These are phyloP conservation scores for Niebla homalea DNA, from an alignment of 495 filamentous ascomycete species.

Conservation along the genomic window DNA sequence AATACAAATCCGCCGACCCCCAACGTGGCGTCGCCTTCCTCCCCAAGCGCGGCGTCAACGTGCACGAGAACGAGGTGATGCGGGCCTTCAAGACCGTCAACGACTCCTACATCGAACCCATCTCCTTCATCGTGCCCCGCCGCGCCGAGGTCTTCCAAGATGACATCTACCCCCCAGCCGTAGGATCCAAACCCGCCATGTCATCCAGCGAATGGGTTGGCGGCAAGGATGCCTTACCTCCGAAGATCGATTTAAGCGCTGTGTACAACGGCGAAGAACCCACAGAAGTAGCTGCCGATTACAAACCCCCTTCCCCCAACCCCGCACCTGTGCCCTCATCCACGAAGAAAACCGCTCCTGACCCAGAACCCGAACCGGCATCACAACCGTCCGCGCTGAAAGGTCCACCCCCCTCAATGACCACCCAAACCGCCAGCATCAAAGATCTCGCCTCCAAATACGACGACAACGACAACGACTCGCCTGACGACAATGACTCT, in stretches of 20 bases:
- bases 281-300: constrained; percentile 57
- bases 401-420: constrained; percentile 52
- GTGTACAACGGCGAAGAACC: constrained; percentile 74
- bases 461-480: constrained; percentile 52
- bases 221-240: constrained; percentile 68
- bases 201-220: constrained; percentile 70
- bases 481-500: constrained; percentile 43
- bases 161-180: constrained; percentile 83
- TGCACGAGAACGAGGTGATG: constrained; percentile 93
- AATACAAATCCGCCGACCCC: constrained; percentile 90
- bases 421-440: constrained; percentile 76
- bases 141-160: constrained; percentile 94
- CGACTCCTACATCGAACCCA: constrained; percentile 85
- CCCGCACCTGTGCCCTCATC: constrained; percentile 36
- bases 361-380: constrained; percentile 32
- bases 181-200: constrained; percentile 65
- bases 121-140: constrained; percentile 93
- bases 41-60: constrained; percentile 87
- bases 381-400: constrained; percentile 25
- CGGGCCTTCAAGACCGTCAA: constrained; percentile 94
- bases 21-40: constrained; percentile 92
- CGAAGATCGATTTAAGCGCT: constrained; percentile 86
- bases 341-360: constrained; percentile 39
- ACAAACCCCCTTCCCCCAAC: constrained; percentile 41
- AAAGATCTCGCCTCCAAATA: constrained; percentile 72